Evolutionary conservation across 768 basidiomycete species (phyloP).

Genomic region (Trichaptum fuscoviolaceum): DNA sequence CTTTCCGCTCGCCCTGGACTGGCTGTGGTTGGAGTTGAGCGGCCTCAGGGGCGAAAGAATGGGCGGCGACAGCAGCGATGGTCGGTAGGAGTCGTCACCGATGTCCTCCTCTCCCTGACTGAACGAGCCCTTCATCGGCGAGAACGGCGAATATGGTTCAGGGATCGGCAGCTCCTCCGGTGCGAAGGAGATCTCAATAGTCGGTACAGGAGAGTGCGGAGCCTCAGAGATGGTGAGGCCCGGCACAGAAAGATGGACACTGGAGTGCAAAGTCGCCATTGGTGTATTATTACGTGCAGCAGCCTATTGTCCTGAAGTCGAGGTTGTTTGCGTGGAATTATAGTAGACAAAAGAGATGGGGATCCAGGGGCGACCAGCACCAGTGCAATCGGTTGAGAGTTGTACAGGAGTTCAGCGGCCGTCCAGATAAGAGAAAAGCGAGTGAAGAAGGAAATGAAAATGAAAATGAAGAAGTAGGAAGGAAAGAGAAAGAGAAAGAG

Average conservation of each 20-base stretch:
- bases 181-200: constrained; percentile 66
- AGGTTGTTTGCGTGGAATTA: constrained; percentile 14
- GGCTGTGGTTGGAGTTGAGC: constrained; percentile 42
- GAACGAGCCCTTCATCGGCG: constrained; percentile 22
- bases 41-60: constrained; percentile 30
- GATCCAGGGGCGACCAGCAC: constrained; percentile 48
- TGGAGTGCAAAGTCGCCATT: not conserved
- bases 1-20: constrained; percentile 38
- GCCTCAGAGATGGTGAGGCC: constrained; percentile 8
- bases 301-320: constrained; percentile 11
- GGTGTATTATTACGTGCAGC: constrained; percentile 1
- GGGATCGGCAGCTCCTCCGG: constrained; percentile 44
- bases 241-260: not conserved
- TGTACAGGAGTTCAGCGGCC: constrained; percentile 18
- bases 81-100: constrained; percentile 49
- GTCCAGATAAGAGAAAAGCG: not conserved
- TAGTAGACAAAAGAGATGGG: constrained; percentile 5
- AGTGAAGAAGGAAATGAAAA: constrained; percentile 14
- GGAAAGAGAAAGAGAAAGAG: constrained; percentile 22
- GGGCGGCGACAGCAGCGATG: constrained; percentile 54
- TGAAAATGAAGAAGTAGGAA: constrained; percentile 31
- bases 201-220: constrained; percentile 46
- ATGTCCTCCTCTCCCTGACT: constrained; percentile 28
- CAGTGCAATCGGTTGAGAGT: constrained; percentile 21
- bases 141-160: constrained; percentile 64